phyloP scores from a whole-genome alignment of 2,329 filamentous ascomycete species.

The Hypoxylon sp. region DNA sequence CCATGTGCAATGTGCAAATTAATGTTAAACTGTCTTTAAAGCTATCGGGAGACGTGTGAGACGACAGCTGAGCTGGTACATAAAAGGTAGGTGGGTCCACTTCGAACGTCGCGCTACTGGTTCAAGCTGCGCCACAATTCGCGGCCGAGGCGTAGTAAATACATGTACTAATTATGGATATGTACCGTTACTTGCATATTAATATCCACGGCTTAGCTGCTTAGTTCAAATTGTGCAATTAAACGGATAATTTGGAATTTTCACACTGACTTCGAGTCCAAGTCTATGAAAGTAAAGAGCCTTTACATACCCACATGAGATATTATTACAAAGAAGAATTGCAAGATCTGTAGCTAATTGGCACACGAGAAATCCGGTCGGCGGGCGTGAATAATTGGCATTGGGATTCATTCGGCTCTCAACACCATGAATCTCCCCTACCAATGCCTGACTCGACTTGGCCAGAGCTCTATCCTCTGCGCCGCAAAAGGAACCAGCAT shows the following conservation, averaged over 20 bases:
- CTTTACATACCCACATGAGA: not conserved
- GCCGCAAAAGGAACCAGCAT: slow-evolving; percentile 82
- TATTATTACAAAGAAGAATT: not conserved
- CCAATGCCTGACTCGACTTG: slow-evolving; percentile 70
- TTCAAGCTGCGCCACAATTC: slow-evolving; percentile 47
- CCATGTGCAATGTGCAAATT: slow-evolving; percentile 24
- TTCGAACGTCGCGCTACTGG: slow-evolving; percentile 25
- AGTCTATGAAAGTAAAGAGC: slow-evolving; percentile 6
- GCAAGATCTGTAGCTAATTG: not conserved
- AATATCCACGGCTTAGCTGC: too few relatives aligned
- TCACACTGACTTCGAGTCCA: slow-evolving; percentile 21
- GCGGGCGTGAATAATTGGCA: not conserved
- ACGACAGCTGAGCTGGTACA: slow-evolving; percentile 33
- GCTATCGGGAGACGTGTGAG: slow-evolving; percentile 39
- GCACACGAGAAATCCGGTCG: not conserved
- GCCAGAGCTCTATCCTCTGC: slow-evolving; percentile 70
- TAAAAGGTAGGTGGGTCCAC: slow-evolving; percentile 29
- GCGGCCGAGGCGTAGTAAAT: slow-evolving; percentile 27
- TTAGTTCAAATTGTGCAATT: slow-evolving; percentile 28
- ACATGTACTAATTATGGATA: not conserved
- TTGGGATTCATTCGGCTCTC: slow-evolving; percentile 1
- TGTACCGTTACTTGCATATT: not conserved
- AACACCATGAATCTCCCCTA: slow-evolving; percentile 65
- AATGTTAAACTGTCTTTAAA: slow-evolving; percentile 33
- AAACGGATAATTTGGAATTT: slow-evolving; percentile 29